Conservation (phyloP, 2,329 filamentous ascomycete species). For the Colletotrichum spinosum region DNA sequence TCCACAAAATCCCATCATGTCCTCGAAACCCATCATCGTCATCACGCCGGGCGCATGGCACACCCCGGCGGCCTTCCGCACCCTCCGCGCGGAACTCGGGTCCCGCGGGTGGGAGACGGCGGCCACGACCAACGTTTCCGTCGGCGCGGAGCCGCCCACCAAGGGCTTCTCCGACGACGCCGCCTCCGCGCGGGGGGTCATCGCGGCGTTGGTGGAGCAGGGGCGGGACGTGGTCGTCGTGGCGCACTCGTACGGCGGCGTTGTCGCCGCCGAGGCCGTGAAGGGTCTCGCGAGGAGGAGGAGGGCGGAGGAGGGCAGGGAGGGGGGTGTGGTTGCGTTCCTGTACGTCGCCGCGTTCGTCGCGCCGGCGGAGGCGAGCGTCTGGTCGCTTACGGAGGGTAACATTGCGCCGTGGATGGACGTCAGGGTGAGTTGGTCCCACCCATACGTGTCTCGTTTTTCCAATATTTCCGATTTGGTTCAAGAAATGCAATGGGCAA, state of each 20-base stretch:
- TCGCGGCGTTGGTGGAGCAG: constrained; percentile 45
- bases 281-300: constrained; percentile 48
- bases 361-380: constrained; percentile 40
- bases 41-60: constrained; percentile 55
- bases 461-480: neutral
- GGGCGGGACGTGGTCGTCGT: constrained; percentile 56
- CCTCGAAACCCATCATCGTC: constrained; percentile 44
- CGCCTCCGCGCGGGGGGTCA: constrained; percentile 40
- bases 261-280: constrained; percentile 51
- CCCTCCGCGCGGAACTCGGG: constrained; percentile 45
- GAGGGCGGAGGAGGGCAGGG: constrained; percentile 44
- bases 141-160: constrained; percentile 45
- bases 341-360: constrained; percentile 51
- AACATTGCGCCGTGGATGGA: constrained; percentile 42
- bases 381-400: constrained; percentile 39
- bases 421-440: constrained; percentile 36
- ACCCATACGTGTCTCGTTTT: neutral
- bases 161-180: constrained; percentile 47
- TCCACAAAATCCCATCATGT: neutral
- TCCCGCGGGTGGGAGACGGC: constrained; percentile 46
- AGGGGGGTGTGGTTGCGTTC: constrained; percentile 51
- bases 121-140: constrained; percentile 45
- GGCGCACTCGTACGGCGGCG: constrained; percentile 56
- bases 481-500: constrained; percentile 6
- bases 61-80: constrained; percentile 44